Percentiles rank a stretch among this genome's conserved stretches.
Evolutionary conservation across 2,329 filamentous ascomycete genomes (phyloP).

Genomic region (Dissoconium aciculare): DNA sequence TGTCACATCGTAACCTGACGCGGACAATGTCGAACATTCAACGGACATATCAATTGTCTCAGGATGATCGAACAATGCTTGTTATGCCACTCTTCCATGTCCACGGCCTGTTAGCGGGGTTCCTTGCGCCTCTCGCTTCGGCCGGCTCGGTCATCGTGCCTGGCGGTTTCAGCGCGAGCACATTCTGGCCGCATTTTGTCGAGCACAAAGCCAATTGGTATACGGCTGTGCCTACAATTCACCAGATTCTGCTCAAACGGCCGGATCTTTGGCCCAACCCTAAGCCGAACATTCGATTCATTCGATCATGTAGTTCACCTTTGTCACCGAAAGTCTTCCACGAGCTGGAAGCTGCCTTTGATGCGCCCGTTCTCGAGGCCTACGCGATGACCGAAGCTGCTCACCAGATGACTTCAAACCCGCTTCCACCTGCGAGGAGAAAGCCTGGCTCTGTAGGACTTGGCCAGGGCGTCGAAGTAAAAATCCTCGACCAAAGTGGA

Average conservation of each 20-base stretch:
- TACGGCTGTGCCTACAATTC: conserved; percentile 83
- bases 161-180: conserved; percentile 60
- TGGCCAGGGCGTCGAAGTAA: conserved; percentile 69
- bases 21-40: conserved; percentile 74
- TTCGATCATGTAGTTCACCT: conserved; percentile 73
- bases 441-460: conserved; percentile 71
- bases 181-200: conserved; percentile 70
- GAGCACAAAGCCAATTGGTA: conserved; percentile 74
- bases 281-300: conserved; percentile 63
- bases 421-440: conserved; percentile 49
- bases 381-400: conserved; percentile 89
- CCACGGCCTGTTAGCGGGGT: conserved; percentile 70
- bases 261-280: conserved; percentile 45
- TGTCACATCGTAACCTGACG: conserved; percentile 68
- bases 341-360: conserved; percentile 59
- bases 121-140: conserved; percentile 60
- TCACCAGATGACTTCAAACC: conserved; percentile 65
- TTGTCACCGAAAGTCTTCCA: conserved; percentile 69
- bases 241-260: conserved; percentile 70
- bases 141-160: conserved; percentile 71
- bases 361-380: conserved; percentile 71
- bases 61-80: conserved; percentile 62
- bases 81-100: conserved; percentile 90
- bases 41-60: conserved; percentile 57
- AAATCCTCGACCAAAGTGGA: conserved; percentile 57